Base-by-base conservation (phyloP, 148 eudicot species). In the Simmondsia chinensis region DNA sequence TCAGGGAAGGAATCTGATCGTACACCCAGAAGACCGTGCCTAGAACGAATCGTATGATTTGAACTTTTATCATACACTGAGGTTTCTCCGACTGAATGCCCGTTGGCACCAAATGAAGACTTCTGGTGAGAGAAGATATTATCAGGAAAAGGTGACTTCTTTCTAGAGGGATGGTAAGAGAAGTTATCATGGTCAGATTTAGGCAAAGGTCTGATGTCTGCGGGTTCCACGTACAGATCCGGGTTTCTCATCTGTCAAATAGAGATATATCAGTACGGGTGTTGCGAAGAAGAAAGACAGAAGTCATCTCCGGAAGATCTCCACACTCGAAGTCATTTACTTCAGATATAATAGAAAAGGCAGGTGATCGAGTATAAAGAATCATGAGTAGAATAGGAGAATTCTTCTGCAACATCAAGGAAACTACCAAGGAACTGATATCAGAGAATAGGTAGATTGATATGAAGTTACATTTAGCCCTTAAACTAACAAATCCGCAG, bases 1-100 rank as follows among this genome's bases (percentile, higher is more conserved):
- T 59, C 44, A 26, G 74, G 43, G 33, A 31, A 37, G 16, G 56
- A 44, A 48, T 61, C 57, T 31, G 69, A 43, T 43, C 49, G 55
- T 47, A 46, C 61, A 16, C 72, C 52, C 13, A 57, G 42, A 19
- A 20, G 12, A 38, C 28, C 66, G 49, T 44, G 63, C 47, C 66
- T 64, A 15, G 40, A 43, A 44, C 36, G 43, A 26, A 43, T 49
- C 51, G 31, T 27, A 21, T 29, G 47, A 26, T 34, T 51, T 29
- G 27, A 32, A 16, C 29, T 39, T 9, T 31, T 18, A 39, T 46
- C 67, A 44, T 33, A 61, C 24, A 48, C 62, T 18, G 74, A 32
- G 21, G 13, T 38, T 46, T 57, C 71, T 32, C 50, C 15, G 40
- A 56, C 43, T 22, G 59, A 46, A 25, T 42, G 46, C 27, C 62